Evolutionary conservation across 225 moss, liverwort and hornwort species (phyloP).

Genomic region (Rhytidiadelphus loreus): DNA sequence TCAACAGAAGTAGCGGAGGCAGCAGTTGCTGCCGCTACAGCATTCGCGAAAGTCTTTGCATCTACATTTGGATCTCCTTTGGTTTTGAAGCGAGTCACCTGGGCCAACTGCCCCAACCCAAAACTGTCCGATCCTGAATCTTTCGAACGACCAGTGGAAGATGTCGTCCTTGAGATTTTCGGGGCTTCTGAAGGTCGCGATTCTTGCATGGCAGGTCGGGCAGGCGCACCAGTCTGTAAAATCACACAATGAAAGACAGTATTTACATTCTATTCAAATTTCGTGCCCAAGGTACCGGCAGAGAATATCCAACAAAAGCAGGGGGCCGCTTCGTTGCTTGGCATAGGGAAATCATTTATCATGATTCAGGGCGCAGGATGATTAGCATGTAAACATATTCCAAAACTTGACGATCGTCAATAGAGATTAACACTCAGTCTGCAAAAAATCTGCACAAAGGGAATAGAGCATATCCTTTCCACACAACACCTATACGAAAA

Average conservation of each 20-base stretch:
- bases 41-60: slow-evolving; percentile 57
- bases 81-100: slow-evolving; percentile 39
- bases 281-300: not conserved
- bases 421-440: not conserved
- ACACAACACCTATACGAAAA: not conserved
- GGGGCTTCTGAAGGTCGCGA: slow-evolving; percentile 33
- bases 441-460: not conserved
- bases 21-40: slow-evolving; percentile 61
- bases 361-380: not conserved
- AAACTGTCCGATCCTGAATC: slow-evolving; percentile 46
- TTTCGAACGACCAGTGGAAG: slow-evolving; percentile 31
- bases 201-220: slow-evolving; percentile 39
- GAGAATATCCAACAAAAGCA: not conserved
- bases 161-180: slow-evolving; percentile 31
- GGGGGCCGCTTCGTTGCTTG: not conserved
- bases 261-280: not conserved
- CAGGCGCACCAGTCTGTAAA: slow-evolving; percentile 37
- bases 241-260: not conserved
- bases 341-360: not conserved
- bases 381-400: not conserved
- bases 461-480: not conserved
- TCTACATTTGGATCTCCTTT: slow-evolving; percentile 74
- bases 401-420: not conserved
- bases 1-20: slow-evolving; percentile 50
- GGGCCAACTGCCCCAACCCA: slow-evolving; percentile 51